Base-by-base conservation (phyloP, 768 basidiomycete species). In the Agrocybe pediades region DNA sequence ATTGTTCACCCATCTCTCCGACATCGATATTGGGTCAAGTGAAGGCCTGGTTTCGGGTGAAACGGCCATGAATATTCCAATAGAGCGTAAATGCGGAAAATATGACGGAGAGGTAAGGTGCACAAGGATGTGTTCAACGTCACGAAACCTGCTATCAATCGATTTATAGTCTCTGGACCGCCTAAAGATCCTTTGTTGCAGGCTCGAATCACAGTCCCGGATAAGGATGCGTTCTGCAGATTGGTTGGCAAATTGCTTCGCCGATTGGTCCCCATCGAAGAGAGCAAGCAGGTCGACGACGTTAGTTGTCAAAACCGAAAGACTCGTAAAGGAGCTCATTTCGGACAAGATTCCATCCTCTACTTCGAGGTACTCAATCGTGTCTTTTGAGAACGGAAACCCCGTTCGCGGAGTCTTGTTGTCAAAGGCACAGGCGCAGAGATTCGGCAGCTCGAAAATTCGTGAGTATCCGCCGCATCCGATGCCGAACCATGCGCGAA, bases 401-500 rank as follows among this genome's bases (percentile, higher is more conserved):
- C 21, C 5, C 9, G 9, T 42, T 41, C 2, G 54, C n/a, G 39
- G 9, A 19, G 13, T 30, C 11, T n/a, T n/a, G 9, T 27, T 15
- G 17, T 41, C 46, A 24, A 55, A 33, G 30, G 58, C 49, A 48
- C 57, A 60, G 23, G 57, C 55, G 44, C 60, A 53, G 46, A 62
- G 49, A 20, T 40, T 49, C 16, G 59, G 59, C 9, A 54, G 27
- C 1, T 52, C 29, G 19, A 61, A 11, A 7, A 29, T 42, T 29
- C 26, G 29, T 13, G 33, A n/a, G 29, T 47, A 29, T 16, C 8
- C 3, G 20, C 16, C 41, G 44, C 41, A 51, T 16, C 27, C 26
- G 24, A 52, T 46, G 17, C 48, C 57, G 19, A 68, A 53, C 11
- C 65, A 41, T 9, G 61, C 58, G 23, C 62, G 65, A 21, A 68